Base-by-base conservation (phyloP, 371 early-diverging fungal species). In the Racocetra persica region DNA sequence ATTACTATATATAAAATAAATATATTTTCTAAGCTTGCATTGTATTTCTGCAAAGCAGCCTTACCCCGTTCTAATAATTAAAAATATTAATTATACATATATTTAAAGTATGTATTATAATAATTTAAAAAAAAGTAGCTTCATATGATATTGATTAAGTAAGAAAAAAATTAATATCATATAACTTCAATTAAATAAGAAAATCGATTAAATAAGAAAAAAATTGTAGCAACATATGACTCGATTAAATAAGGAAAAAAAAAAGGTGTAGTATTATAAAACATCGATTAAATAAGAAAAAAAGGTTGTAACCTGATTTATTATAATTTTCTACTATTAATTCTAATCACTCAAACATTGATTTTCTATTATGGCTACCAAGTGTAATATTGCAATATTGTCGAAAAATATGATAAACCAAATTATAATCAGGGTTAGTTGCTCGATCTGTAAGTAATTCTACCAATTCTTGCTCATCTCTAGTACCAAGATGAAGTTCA, bases 1-100 rank as follows among this genome's bases (percentile, higher is more conserved):
- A 5, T 69, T 32, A 32, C 32, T 28, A 36, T 41, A 69, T 36
- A 69, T 10, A 69, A 28, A 69, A 45, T 69, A 36, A 41, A 69
- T n/a, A 22, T 5, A n/a, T 45, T 69, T 69, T 41, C 32, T 1
- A 16, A n/a, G 1, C 14, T 3, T 14, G 69, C 16, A 45, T 69
- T 6, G 41, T 41, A 69, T 69, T 69, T 36, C 41, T 69, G 69
- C n/a, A 67, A 67, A 14, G 32, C 26, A 32, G 67, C 59, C n/a
- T 69, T 69, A 28, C 32, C 41, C 41, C 7, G 41, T 10, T 41
- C 41, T 41, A 41, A 41, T 8, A 41, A 41, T 41, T n/a, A n/a
- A n/a, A n/a, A n/a, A 41, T 41, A 41, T 8, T 41, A 41, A 41
- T 41, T 41, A 41, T 41, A 41, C 10, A 41, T 41, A 41, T 10